These are phyloP conservation scores for Boletus tomentosulus DNA, from an alignment of 768 basidiomycete species.

Conservation along the genomic window DNA sequence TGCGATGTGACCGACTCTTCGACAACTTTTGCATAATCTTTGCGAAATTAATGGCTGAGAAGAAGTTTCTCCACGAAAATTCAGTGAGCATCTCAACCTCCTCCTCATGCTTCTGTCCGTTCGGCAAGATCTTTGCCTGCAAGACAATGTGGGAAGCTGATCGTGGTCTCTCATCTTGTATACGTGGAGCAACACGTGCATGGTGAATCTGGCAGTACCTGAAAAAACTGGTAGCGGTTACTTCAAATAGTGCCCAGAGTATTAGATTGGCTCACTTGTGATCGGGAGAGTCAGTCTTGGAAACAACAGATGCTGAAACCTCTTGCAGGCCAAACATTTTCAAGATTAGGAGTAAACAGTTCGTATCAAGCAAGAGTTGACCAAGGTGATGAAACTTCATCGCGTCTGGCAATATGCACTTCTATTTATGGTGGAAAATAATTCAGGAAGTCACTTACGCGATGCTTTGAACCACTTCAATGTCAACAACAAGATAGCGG, in stretches of 20 bases:
- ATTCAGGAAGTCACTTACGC: slow-evolving; percentile 52
- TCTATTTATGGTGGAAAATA: not conserved
- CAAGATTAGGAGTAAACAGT: slow-evolving; percentile 86
- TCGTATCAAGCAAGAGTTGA: slow-evolving; percentile 92
- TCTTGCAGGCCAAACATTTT: slow-evolving; percentile 99
- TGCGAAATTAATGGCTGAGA: slow-evolving; percentile 93
- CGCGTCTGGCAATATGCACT: slow-evolving; percentile 54
- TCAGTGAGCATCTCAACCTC: slow-evolving; percentile 91
- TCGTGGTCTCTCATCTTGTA: slow-evolving; percentile 62
- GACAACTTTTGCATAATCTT: slow-evolving; percentile 98
- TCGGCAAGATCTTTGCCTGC: slow-evolving; percentile 57
- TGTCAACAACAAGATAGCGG: slow-evolving; percentile 84
- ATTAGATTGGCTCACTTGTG: slow-evolving; percentile 56
- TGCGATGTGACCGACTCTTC: slow-evolving; percentile 90
- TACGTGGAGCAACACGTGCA: slow-evolving; percentile 57
- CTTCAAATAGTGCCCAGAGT: not conserved
- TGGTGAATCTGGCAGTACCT: slow-evolving; percentile 83
- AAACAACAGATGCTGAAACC: slow-evolving; percentile 75
- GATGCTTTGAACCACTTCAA: slow-evolving; percentile 99
- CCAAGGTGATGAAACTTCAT: slow-evolving; percentile 99
- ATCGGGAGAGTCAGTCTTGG: slow-evolving; percentile 83
- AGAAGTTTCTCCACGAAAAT: slow-evolving; percentile 98
- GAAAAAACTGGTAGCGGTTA: slow-evolving; percentile 72
- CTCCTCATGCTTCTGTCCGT: slow-evolving; percentile 73
- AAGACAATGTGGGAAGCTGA: slow-evolving; percentile 56